phyloP scores from a whole-genome alignment of 106 monocot species.

The Dioscorea zingiberensis region DNA sequence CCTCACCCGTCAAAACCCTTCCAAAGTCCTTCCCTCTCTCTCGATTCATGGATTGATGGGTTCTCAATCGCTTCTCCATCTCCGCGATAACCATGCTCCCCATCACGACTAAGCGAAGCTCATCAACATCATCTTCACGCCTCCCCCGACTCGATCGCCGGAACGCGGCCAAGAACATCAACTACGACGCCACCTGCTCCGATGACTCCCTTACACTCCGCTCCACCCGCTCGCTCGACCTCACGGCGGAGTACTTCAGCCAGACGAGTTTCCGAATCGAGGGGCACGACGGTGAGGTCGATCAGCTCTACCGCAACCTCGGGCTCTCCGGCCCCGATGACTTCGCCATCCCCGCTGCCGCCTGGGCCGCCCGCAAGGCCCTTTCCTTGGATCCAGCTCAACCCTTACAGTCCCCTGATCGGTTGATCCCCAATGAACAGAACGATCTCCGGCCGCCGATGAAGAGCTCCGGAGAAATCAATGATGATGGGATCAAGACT shows the following conservation, averaged over 20 bases:
- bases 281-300: conserved; percentile 69
- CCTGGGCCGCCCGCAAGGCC: conserved; percentile 55
- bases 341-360: conserved; percentile 61
- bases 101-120: too few relatives aligned
- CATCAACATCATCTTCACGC: too few relatives aligned
- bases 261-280: conserved; percentile 80
- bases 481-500: conserved; percentile 29
- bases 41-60: too few relatives aligned
- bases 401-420: background rate
- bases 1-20: too few relatives aligned
- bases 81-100: too few relatives aligned
- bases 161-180: conserved; percentile 83
- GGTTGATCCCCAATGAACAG: background rate
- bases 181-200: conserved; percentile 24
- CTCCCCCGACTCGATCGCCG: conserved; percentile 45
- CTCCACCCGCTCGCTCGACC: conserved; percentile 32
- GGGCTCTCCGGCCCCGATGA: conserved; percentile 78
- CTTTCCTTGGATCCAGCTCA: conserved; percentile 1
- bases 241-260: conserved; percentile 11
- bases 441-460: background rate
- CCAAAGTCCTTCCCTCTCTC: too few relatives aligned
- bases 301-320: conserved; percentile 44
- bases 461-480: too few relatives aligned
- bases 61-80: too few relatives aligned
- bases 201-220: conserved; percentile 5